A percentile compares a stretch with the other conserved stretches of the same genome.
Conservation (phyloP, 257 asterid genomes). For the Rubia yunnanensis region DNA sequence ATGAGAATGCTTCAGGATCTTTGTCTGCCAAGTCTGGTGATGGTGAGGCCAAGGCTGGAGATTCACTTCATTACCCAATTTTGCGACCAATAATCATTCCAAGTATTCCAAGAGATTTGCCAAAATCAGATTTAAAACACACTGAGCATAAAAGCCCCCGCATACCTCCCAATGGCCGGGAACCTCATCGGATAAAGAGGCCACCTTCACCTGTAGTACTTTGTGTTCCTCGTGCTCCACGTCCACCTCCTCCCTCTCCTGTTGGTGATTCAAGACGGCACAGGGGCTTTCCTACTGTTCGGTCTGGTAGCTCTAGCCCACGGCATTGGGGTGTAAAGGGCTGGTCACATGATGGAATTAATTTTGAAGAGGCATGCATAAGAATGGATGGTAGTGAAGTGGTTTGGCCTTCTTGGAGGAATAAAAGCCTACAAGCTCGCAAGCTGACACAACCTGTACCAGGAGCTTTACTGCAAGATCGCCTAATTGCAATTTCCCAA, state of each 20-base stretch:
- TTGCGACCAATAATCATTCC: conserved; percentile 96
- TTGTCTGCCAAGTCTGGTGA: conserved; percentile 58
- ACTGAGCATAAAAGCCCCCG: conserved; percentile 92
- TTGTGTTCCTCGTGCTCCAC: conserved; percentile 97
- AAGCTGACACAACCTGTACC: conserved; percentile 87
- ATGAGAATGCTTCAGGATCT: conserved; percentile 69
- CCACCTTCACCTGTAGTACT: conserved; percentile 99
- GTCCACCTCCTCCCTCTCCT: conserved; percentile 96
- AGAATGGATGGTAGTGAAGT: conserved; percentile 88
- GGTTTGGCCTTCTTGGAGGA: conserved; percentile 98
- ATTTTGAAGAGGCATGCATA: conserved; percentile 74
- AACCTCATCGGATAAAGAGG: conserved; percentile 75
- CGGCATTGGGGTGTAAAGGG: conserved; percentile 99
- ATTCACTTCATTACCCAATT: conserved; percentile 87
- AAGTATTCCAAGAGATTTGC: conserved; percentile 82
- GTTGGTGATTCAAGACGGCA: conserved; percentile 85
- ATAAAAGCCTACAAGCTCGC: conserved; percentile 68
- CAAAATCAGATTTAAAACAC: conserved; percentile 75
- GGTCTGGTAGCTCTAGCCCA: conserved; percentile 99
- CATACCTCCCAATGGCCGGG: conserved; percentile 82
- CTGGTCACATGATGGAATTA: conserved; percentile 89
- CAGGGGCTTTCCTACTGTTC: conserved; percentile 89
- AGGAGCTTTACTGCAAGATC: conserved; percentile 91
- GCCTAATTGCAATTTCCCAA: conserved; percentile 87
- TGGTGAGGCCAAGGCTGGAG: conserved; percentile 62